Evolutionary conservation across 2,329 filamentous ascomycete genomes (phyloP).

Genomic region (Fusarium begoniae): DNA sequence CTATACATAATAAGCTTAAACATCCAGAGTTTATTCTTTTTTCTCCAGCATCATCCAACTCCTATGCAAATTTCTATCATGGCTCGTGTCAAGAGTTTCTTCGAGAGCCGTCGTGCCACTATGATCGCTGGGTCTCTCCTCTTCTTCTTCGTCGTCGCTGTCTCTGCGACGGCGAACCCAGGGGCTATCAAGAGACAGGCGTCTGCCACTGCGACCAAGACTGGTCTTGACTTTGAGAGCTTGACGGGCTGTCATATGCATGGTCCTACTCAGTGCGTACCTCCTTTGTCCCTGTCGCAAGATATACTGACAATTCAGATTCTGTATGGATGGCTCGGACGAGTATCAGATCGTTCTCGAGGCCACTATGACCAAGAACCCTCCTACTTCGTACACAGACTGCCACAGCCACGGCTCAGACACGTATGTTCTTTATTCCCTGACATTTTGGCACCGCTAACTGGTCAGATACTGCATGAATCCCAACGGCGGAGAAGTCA

Average conservation of each 20-base stretch:
- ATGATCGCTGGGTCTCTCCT: constrained; percentile 15
- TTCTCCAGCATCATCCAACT: not conserved
- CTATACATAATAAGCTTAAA: constrained; percentile 8
- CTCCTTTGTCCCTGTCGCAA: rapidly evolving
- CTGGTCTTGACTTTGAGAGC: constrained; percentile 22
- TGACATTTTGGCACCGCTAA: not conserved
- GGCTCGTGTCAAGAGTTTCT: constrained; percentile 17
- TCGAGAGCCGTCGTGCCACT: constrained; percentile 16
- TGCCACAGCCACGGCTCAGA: constrained; percentile 37
- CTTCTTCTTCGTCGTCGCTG: constrained; percentile 28
- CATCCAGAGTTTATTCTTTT: not conserved
- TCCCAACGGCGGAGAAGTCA: constrained; percentile 38
- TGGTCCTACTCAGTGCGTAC: constrained; percentile 28
- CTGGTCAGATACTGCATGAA: constrained; percentile 37
- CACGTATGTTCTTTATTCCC: not conserved
- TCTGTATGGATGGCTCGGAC: constrained; percentile 31
- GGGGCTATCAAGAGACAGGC: constrained; percentile 27
- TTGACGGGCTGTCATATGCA: constrained; percentile 38
- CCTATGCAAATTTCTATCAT: constrained; percentile 22
- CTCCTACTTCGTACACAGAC: constrained; percentile 37
- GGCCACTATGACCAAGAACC: constrained; percentile 29
- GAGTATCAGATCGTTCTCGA: constrained; percentile 35
- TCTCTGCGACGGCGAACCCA: constrained; percentile 32
- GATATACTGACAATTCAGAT: constrained; percentile 9
- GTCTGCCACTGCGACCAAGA: constrained; percentile 17